Conservation (phyloP, 441 rosid species). For the Populus tomentosa region DNA sequence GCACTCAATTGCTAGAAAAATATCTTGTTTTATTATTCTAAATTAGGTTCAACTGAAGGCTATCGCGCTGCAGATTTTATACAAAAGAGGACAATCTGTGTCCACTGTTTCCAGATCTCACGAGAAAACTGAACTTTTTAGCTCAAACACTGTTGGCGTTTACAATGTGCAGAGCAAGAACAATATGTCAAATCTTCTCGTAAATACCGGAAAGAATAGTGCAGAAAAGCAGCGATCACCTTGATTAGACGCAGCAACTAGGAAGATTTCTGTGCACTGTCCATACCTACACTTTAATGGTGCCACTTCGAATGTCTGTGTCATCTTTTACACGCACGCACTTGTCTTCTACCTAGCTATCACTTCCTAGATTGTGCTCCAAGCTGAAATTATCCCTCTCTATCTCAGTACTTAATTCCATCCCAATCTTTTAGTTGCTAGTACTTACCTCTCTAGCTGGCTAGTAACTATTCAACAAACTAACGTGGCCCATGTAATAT, state of each 20-base stretch:
- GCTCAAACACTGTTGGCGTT: neutral
- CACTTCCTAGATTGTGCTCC: neutral
- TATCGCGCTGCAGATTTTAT: too few relatives aligned
- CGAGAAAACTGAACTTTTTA: too few relatives aligned
- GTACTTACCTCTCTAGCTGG: neutral
- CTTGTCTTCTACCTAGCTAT: neutral
- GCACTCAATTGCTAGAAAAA: neutral
- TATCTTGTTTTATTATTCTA: neutral
- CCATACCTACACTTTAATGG: neutral
- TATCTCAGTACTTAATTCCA: neutral
- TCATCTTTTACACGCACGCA: neutral
- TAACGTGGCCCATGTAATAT: neutral
- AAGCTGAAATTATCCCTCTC: neutral
- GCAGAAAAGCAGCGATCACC: neutral
- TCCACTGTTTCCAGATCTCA: too few relatives aligned
- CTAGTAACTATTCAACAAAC: neutral
- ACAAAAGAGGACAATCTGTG: too few relatives aligned
- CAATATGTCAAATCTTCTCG: conserved; percentile 35
- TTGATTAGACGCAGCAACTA: neutral
- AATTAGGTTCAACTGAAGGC: neutral
- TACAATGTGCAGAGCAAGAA: conserved; percentile 28
- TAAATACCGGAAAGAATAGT: neutral
- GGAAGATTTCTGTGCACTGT: neutral
- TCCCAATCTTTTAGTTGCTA: neutral
- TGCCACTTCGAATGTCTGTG: neutral